These are phyloP conservation scores for Colletotrichum sp. DNA, from an alignment of 2,329 filamentous ascomycete species.

Conservation along the genomic window DNA sequence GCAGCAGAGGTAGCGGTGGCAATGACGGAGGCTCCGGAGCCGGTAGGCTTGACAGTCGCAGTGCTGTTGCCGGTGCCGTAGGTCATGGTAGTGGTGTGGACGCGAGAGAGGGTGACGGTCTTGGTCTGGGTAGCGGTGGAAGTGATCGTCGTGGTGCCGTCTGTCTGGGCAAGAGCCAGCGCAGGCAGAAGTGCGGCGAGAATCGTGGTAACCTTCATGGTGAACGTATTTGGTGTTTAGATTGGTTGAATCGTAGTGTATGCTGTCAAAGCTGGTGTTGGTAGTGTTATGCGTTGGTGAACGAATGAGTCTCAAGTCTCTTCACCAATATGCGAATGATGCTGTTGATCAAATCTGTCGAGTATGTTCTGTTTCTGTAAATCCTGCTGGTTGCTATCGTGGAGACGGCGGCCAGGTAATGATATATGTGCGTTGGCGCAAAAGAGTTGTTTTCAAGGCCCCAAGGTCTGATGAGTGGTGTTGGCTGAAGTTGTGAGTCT, in stretches of 20 bases:
- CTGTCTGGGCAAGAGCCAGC: slow-evolving; percentile 52
- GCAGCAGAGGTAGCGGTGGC: slow-evolving; percentile 22
- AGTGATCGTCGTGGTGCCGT: slow-evolving; percentile 46
- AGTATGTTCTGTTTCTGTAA: not conserved
- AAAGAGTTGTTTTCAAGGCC: not conserved
- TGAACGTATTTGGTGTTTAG: slow-evolving; percentile 23
- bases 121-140: slow-evolving; percentile 56
- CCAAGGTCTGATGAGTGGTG: not conserved
- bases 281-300: not conserved
- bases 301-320: slow-evolving; percentile 4
- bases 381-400: not conserved
- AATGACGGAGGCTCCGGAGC: slow-evolving; percentile 25
- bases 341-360: not conserved
- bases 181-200: slow-evolving; percentile 57
- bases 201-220: slow-evolving; percentile 46
- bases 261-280: slow-evolving; percentile 26
- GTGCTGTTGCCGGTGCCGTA: slow-evolving; percentile 43
- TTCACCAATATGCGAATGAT: slow-evolving; percentile 14
- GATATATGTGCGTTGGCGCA: slow-evolving; percentile 8
- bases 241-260: slow-evolving; percentile 4
- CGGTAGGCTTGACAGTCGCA: slow-evolving; percentile 32
- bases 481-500: not conserved
- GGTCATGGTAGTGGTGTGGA: slow-evolving; percentile 43
- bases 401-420: not conserved
- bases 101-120: slow-evolving; percentile 35